These are phyloP conservation scores for Acanthamoeba lenticulata DNA, from an alignment of 208 protist species.

Conservation along the genomic window DNA sequence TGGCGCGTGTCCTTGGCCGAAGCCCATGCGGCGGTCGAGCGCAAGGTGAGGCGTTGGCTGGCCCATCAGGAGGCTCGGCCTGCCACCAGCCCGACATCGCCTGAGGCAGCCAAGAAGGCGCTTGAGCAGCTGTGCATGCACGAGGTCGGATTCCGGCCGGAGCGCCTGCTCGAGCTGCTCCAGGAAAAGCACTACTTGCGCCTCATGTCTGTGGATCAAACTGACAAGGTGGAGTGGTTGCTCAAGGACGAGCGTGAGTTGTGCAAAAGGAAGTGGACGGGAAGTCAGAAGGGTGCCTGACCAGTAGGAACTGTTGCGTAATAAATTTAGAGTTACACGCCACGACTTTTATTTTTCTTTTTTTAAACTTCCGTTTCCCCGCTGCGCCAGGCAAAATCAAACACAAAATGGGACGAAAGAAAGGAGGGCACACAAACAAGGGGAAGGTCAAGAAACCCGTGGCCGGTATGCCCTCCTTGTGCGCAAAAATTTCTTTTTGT, in stretches of 20 bases:
- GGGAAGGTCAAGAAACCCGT: no score
- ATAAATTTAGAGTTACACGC: no score
- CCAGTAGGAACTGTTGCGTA: no score
- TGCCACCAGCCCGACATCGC: neutral
- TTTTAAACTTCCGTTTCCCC: no score
- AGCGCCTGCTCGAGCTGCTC: neutral
- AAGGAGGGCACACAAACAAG: no score
- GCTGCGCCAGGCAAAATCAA: no score
- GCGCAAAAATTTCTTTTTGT: no score
- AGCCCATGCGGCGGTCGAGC: neutral
- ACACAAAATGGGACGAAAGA: no score
- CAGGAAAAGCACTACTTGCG: neutral
- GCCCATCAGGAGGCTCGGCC: neutral
- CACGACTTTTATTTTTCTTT: no score
- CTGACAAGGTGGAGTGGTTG: neutral
- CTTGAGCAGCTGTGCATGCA: neutral
- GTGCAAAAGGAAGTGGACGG: no score
- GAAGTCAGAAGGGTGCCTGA: no score
- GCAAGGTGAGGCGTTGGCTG: neutral
- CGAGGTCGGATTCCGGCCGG: neutral
- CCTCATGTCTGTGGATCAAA: neutral
- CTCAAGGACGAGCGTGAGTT: neutral
- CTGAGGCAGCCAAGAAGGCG: neutral
- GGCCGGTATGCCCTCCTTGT: no score
- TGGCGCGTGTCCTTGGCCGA: neutral